Conservation (phyloP, 176 grass and related monocot species). For the Musa acuminata region DNA sequence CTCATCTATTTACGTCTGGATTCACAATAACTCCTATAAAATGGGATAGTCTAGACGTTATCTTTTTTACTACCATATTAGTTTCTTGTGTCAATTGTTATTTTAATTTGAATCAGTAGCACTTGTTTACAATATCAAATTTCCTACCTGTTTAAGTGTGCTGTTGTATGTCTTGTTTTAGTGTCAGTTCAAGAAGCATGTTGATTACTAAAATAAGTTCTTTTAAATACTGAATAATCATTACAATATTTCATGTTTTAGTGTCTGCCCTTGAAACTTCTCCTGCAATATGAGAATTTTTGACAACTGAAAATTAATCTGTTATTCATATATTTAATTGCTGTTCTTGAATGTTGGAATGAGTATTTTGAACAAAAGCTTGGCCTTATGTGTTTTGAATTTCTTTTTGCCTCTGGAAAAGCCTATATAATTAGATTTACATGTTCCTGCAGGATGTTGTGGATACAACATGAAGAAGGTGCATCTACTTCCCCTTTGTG, state of each 20-base stretch:
- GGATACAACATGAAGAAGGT: conserved; percentile 24
- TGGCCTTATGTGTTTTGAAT: neutral
- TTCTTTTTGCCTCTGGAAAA: neutral
- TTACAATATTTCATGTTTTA: neutral
- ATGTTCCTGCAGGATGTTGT: conserved; percentile 5
- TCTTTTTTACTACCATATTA: too few relatives aligned
- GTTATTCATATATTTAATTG: neutral
- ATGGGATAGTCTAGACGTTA: too few relatives aligned
- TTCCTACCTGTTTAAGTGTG: too few relatives aligned
- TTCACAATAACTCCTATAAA: too few relatives aligned
- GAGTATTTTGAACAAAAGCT: neutral
- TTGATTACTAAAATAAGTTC: too few relatives aligned
- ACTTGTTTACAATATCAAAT: too few relatives aligned
- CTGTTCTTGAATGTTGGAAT: neutral
- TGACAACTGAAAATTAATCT: neutral
- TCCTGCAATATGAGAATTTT: neutral
- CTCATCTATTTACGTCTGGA: too few relatives aligned
- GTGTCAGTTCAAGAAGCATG: too few relatives aligned
- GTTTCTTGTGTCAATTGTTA: too few relatives aligned
- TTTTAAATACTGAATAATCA: neutral
- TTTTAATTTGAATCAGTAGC: too few relatives aligned
- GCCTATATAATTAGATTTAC: neutral
- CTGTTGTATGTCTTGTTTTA: too few relatives aligned
- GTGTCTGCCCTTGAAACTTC: neutral
- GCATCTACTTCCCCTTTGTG: neutral